These are phyloP conservation scores for Actinomucor elegans DNA, from an alignment of 371 early-diverging fungal species.

Conservation along the genomic window DNA sequence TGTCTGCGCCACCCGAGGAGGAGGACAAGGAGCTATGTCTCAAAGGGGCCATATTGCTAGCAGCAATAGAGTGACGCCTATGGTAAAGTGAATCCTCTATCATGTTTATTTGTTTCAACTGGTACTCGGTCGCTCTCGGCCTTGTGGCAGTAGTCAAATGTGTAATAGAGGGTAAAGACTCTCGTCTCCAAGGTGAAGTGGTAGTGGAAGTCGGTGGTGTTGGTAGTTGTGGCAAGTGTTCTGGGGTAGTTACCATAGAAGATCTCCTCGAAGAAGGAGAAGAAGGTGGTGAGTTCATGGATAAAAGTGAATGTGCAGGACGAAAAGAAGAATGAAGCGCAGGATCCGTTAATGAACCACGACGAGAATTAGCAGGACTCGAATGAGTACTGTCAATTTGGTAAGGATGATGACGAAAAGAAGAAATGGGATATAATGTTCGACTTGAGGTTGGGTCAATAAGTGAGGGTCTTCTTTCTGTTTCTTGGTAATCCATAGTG, in stretches of 20 bases:
- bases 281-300: slow-evolving; percentile 26
- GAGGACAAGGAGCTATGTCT: slow-evolving; percentile 3
- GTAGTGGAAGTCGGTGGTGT: slow-evolving; percentile 11
- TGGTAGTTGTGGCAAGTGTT: slow-evolving; percentile 12
- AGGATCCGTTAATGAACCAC: slow-evolving; percentile 36
- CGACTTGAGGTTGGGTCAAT: slow-evolving; percentile 14
- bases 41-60: not conserved
- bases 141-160: slow-evolving; percentile 31
- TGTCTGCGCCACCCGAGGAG: not conserved
- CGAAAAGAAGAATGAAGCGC: slow-evolving; percentile 21
- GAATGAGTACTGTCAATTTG: slow-evolving; percentile 10
- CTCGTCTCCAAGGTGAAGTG: slow-evolving; percentile 30
- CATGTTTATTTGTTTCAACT: slow-evolving; percentile 6
- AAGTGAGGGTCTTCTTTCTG: slow-evolving; percentile 15
- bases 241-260: slow-evolving; percentile 13
- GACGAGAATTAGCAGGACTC: slow-evolving; percentile 29
- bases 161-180: slow-evolving; percentile 40
- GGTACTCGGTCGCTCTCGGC: slow-evolving; percentile 1
- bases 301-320: slow-evolving; percentile 8
- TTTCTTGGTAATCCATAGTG: not conserved
- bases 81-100: slow-evolving; percentile 5
- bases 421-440: slow-evolving; percentile 24
- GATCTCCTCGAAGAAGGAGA: slow-evolving; percentile 32
- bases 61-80: slow-evolving; percentile 19
- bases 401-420: slow-evolving; percentile 17